Percentiles rank a stretch among this genome's conserved stretches.
phyloP scores from a whole-genome alignment of 805 yeast genomes.

The Metahyphopichia silvanorum region DNA sequence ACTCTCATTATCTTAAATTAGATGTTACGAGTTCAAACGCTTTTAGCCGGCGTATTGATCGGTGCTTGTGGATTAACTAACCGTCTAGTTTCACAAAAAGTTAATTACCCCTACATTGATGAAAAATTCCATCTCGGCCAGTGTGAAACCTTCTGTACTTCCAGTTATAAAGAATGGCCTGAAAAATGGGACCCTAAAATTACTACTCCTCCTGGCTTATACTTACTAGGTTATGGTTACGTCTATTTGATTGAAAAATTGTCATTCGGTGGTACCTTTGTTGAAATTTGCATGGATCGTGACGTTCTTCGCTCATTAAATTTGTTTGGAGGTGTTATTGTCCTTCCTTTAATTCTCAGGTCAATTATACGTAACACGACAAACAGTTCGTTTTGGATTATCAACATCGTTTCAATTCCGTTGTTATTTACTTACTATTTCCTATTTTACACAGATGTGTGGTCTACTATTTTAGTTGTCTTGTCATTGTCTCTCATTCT shows the following conservation, averaged over 20 bases:
- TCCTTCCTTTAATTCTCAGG: slow-evolving; percentile 49
- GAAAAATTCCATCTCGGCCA: slow-evolving; percentile 87
- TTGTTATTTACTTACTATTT: slow-evolving; percentile 68
- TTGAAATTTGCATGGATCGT: slow-evolving; percentile 12
- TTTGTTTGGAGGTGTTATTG: slow-evolving; percentile 57
- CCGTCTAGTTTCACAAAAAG: slow-evolving; percentile 15
- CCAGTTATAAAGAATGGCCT: slow-evolving; percentile 58
- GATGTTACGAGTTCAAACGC: too few relatives aligned
- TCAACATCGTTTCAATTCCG: slow-evolving; percentile 53
- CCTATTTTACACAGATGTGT: slow-evolving; percentile 87
- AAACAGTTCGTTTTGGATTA: slow-evolving; percentile 18
- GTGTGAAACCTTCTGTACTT: slow-evolving; percentile 61
- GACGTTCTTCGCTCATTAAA: slow-evolving; percentile 46
- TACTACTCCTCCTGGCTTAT: slow-evolving; percentile 96
- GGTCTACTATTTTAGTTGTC: slow-evolving; percentile 76
- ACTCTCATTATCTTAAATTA: too few relatives aligned
- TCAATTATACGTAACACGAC: slow-evolving; percentile 6
- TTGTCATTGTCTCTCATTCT: slow-evolving; percentile 50
- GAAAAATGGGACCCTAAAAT: slow-evolving; percentile 77
- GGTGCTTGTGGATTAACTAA: slow-evolving; percentile 10
- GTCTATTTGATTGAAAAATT: slow-evolving; percentile 23
- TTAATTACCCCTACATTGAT: slow-evolving; percentile 50
- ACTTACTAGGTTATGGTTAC: slow-evolving; percentile 44
- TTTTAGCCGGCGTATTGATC: too few relatives aligned
- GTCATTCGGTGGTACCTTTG: slow-evolving; percentile 2